Base-by-base conservation (phyloP, 106 monocot species). In the Triglochin maritima region DNA sequence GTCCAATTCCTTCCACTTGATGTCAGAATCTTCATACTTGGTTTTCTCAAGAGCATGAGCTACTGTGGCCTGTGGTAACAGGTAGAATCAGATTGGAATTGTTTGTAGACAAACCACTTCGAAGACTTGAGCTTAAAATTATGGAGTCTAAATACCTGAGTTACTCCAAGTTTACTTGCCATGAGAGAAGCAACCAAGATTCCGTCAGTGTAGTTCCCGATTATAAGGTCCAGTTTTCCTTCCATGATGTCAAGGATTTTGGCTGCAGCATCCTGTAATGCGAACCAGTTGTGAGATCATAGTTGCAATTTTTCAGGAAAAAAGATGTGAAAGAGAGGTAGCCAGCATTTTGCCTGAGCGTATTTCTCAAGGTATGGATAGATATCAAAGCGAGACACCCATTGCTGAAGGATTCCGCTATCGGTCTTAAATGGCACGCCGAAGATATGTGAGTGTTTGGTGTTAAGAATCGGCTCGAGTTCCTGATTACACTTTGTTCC, bases 1-100 rank as follows among this genome's bases (percentile, higher is more conserved):
- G 13, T 94, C 94, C 9, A 94, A 59, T 70, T 83, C 81, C 75
- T 85, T 90, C 94, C 94, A 94, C 29, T 83, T 87, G 67, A 87
- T 17, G 63, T 94, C 94, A 13, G 94, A 90, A 67, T 94, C 90
- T 57, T 87, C 87, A 6, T 94, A 94, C 79, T 94, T 90, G 14
- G 94, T 90, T 59, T 94, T 94, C 75, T 94, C 90, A 7, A 94
- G 83, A 68, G 94, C 94, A 78, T 94, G 94, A 7, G 94, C 94
- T 60, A 94, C 87, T 11, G 87, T 94, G 57, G 80, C 94, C 89
- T 89, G 67, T 42, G 29, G 44, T 29, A 6, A 61, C 12, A 44
- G 9, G 44, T 9, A 61, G 10, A 17, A 29, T 29, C 29, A 29
- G 29, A 29, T 29, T 29, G 29, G 29, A 29, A 29, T 29, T 29